Base-by-base conservation (phyloP, 371 early-diverging fungal genomes). In the Syncephalastrum monosporum region DNA sequence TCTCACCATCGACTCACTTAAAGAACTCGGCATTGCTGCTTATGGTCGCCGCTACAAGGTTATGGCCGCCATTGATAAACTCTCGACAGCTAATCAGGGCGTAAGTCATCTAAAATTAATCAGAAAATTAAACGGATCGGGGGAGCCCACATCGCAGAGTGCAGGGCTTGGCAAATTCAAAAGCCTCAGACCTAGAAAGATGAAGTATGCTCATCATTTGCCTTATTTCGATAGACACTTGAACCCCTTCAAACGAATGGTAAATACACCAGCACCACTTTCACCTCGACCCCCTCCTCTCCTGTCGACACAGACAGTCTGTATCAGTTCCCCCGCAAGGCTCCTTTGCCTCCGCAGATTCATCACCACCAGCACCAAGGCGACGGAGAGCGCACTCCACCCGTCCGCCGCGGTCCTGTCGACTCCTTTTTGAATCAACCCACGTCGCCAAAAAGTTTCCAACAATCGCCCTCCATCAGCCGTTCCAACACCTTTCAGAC, bases 1-100 rank as follows among this genome's bases (percentile, higher is more conserved):
- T 47, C 56, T 89, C 27, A 78, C 82, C 47, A 71, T 86, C 53
- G 77, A 81, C 45, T 76, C 85, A 10, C 64, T 89, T 23, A 89
- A 89, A 61, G 90, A 89, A 55, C 63, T 89, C 13, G 81, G 85
- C 25, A 83, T 89, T 33, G 60, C 64, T 21, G 82, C 87, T 1
- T 87, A 84, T 63, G 90, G 90, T 8, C 84, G 85, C 59, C 77
- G 90, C 0, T 84, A 83, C 62, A 83, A 84, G 53, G 68, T 89
- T 41, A 83, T 83, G 75, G 81, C 72, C 25, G 85, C 87, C 17
- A 83, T 89, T 46, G 73, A 68, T 45, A 66, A 68, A 53, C 43
- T 57, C 51, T 59, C 58, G 45, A 46, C 45, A 12, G 21, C 15
- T 42, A 23, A 33, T 10, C 43, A 52, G 16, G n/a, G 29, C 13